Evolutionary conservation across 768 basidiomycete genomes (phyloP), one percentile per base, ranked within the genome.

Genomic region (Suillus luteus): DNA sequence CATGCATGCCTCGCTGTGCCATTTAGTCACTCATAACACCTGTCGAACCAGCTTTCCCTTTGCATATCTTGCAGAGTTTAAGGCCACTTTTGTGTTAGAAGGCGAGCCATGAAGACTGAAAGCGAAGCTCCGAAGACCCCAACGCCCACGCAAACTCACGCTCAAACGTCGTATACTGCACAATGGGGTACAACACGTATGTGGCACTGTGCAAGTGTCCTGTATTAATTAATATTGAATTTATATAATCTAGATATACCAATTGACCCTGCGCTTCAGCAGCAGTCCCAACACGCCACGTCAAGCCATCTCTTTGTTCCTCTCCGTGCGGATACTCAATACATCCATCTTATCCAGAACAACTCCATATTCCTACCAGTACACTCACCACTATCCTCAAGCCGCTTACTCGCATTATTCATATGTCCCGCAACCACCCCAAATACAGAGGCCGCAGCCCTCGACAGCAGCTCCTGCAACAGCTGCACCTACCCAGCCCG

Each of bases 191-290:
- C 73, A 64, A 62, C 68, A 62, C 80, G 80, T 81, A 67, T 64
- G 79, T 68, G 12, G 5, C 35, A 6, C n/a, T 48, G 63, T 35
- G 24, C 63, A 62, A 7, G 7, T 61, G 54, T 40, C 54, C 55
- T 43, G 14, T 33, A 62, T 43, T 35, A 10, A 15, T 61, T 49
- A 7, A 22, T 31, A 55, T 62, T n/a, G 54, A 35, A 35, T 61
- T 55, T 51, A 63, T 55, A 41, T 67, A 48, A 62, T 58, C 12
- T 68, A 86, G 87, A 85, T 66, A 88, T 88, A 37, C 84, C 86
- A 12, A 87, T 88, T 60, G 87, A 89, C 71, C 86, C 87, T 37
- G 85, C 85, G n/a, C 78, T 89, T 51, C 88, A 89, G 73, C 84
- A 85, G 63, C 86, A 87, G 70, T 74, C 83, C 15, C 78, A 75